Percentiles rank a stretch among this genome's conserved stretches.
Conservation (phyloP, 805 yeast genomes). For the Ogataea philodendri region DNA sequence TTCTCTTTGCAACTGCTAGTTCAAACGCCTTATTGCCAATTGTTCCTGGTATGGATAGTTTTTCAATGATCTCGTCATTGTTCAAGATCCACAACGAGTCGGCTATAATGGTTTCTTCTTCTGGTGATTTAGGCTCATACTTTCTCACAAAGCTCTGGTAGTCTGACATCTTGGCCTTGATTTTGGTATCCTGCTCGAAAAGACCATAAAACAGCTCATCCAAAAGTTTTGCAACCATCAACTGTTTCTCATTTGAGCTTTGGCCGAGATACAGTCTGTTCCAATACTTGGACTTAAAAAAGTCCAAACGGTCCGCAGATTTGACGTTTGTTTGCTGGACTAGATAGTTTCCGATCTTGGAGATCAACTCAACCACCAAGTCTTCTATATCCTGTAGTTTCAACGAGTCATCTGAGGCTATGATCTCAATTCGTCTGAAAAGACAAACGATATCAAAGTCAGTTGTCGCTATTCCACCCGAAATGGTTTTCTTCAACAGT, state of each 20-base stretch:
- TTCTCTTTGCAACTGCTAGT: constrained; percentile 2
- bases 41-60: constrained; percentile 1
- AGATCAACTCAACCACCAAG: constrained; percentile 37
- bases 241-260: constrained; percentile 1
- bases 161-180: constrained; percentile 1
- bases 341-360: constrained; percentile 45
- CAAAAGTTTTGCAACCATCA: constrained; percentile 24
- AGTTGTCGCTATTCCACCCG: constrained; percentile 40
- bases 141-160: constrained; percentile 2
- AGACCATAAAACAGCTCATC: constrained; percentile 28
- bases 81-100: constrained; percentile 26
- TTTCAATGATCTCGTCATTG: constrained; percentile 6
- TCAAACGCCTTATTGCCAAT: constrained; percentile 5
- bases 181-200: constrained; percentile 5
- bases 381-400: constrained; percentile 24
- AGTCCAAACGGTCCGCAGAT: constrained; percentile 10
- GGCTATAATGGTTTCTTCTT: constrained; percentile 7
- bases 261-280: constrained; percentile 12
- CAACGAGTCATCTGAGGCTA: constrained; percentile 29
- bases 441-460: constrained; percentile 50
- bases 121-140: background rate
- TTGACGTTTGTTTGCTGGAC: constrained; percentile 18
- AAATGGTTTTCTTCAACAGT: constrained; percentile 24
- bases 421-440: constrained; percentile 37
- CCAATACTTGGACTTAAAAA: constrained; percentile 31